These are phyloP conservation scores for Acanthamoeba sp. DNA, from an alignment of 208 protist species.

Conservation along the genomic window DNA sequence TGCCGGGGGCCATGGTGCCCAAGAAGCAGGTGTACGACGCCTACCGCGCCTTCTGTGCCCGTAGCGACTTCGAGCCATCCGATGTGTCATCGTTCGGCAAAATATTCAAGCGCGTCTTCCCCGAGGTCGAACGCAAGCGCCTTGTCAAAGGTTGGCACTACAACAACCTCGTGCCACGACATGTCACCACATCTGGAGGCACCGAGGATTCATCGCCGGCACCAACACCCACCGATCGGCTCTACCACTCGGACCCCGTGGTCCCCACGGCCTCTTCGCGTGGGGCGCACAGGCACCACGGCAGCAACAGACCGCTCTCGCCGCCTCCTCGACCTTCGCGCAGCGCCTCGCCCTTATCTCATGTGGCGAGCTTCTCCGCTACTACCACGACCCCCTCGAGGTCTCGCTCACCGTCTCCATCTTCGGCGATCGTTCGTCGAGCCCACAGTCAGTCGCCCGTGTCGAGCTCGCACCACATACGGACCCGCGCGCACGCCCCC, in stretches of 20 bases:
- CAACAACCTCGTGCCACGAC: neutral
- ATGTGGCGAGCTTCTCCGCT: neutral
- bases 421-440: neutral
- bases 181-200: neutral
- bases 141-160: constrained; percentile 51
- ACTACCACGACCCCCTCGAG: neutral
- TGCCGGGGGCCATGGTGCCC: constrained; percentile 24
- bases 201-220: neutral
- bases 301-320: neutral
- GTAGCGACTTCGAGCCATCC: neutral
- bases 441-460: constrained; percentile 3
- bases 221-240: neutral
- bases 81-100: constrained; percentile 42
- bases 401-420: constrained; percentile 6
- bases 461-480: constrained; percentile 16
- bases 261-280: neutral
- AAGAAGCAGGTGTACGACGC: constrained; percentile 51
- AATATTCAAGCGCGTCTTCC: constrained; percentile 48
- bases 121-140: constrained; percentile 32
- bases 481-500: neutral
- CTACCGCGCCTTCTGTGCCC: constrained; percentile 31
- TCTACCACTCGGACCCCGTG: constrained; percentile 47
- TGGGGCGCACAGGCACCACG: neutral
- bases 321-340: neutral
- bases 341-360: neutral